phyloP scores from a whole-genome alignment of 257 asterid species.

The Primulina tabacum region DNA sequence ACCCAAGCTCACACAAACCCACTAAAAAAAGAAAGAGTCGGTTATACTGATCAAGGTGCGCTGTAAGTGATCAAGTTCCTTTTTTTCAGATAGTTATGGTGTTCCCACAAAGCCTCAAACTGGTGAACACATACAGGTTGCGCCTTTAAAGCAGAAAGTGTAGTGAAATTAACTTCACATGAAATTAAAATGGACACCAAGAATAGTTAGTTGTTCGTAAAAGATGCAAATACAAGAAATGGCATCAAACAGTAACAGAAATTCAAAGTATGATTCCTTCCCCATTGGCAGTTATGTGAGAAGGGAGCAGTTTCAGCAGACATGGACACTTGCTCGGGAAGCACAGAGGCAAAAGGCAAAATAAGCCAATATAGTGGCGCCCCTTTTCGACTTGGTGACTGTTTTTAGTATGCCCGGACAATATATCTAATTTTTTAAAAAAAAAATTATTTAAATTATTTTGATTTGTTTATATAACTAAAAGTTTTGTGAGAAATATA shows the following conservation, averaged over 20 bases:
- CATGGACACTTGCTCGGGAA: slow-evolving; percentile 79
- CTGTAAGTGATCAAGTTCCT: slow-evolving; percentile 33
- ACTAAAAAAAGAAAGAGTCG: slow-evolving; percentile 4
- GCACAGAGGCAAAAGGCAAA: slow-evolving; percentile 69
- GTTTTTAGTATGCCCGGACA: slow-evolving; percentile 12
- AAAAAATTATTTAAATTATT: no score
- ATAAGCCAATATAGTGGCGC: slow-evolving; percentile 63
- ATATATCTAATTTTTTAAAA: no score
- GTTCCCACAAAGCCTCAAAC: slow-evolving; percentile 33
- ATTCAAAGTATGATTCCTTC: slow-evolving; percentile 78
- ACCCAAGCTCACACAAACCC: slow-evolving; percentile 17
- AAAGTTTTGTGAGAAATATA: no score
- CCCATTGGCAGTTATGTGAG: slow-evolving; percentile 71
- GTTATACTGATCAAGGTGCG: slow-evolving; percentile 23
- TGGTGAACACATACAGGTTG: slow-evolving; percentile 38
- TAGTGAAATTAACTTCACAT: slow-evolving; percentile 26
- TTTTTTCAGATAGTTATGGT: slow-evolving; percentile 8
- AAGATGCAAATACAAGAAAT: slow-evolving; percentile 30
- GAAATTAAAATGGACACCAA: slow-evolving; percentile 18
- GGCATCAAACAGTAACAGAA: slow-evolving; percentile 80
- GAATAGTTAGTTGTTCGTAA: slow-evolving; percentile 8
- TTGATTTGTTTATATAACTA: neutral
- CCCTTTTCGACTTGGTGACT: slow-evolving; percentile 54
- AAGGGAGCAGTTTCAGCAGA: slow-evolving; percentile 66
- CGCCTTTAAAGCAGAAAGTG: slow-evolving; percentile 49